Evolutionary conservation across 257 asterid species (phyloP), one percentile per base, ranked within the genome.

Genomic region (Lantana camara): DNA sequence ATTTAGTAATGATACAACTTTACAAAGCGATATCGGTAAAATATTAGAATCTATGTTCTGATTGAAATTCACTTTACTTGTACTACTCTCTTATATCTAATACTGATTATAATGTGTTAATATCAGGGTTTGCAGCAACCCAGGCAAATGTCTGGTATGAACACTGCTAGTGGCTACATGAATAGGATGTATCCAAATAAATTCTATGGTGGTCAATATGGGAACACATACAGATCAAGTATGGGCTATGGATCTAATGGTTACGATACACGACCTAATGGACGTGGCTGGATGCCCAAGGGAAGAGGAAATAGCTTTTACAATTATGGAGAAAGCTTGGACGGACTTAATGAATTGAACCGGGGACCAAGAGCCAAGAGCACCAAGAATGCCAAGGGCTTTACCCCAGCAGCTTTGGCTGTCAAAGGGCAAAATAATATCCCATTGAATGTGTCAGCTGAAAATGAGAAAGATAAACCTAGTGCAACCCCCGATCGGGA

Each of bases 311-410:
- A 74, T 68, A 73, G 77, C 49, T 64, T 66, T 53, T 81, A 70
- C 55, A 75, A 60, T 57, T 82, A 74, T 47, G 75, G 74, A 12
- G 92, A 80, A 64, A 76, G 70, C 70, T 41, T 84, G 29, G 89
- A 84, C 64, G 85, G 89, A 14, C 70, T 87, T 61, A 84, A 82
- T 51, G 95, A 86, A 67, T 67, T 87, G 72, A 87, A 87, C 80
- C 65, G 89, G 66, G 95, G 95, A 63, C 95, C 95, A 0, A 71
- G 95, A 71, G 76, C 86, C 45, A 84, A 84, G 70, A 64, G 68
- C 50, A 21, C 80, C 9, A 84, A 75, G 83, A 73, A 29, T 56
- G 75, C 66, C 45, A 87, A 80, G 80, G 81, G 74, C 20, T 78
- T 75, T 51, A 59, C 74, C 0, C 86, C 89, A 23, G 74, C 67